phyloP scores from a whole-genome alignment of 768 basidiomycete species.

The Tricholoma terreum region DNA sequence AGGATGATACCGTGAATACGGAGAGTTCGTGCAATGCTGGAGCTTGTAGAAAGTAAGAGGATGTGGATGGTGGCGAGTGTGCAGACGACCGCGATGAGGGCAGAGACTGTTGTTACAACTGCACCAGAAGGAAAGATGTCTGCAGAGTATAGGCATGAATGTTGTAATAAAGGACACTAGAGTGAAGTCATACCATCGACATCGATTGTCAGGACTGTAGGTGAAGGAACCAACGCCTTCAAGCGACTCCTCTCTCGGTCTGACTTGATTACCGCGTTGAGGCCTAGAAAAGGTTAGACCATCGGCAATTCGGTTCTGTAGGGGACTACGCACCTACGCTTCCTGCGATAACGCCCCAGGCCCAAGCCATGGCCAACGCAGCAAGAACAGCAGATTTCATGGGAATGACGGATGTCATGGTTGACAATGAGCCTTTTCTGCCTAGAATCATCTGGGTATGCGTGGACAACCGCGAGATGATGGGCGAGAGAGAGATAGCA shows the following conservation, averaged over 20 bases:
- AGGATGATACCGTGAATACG: constrained; percentile 35
- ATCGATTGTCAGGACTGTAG: constrained; percentile 35
- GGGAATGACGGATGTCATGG: constrained; percentile 1
- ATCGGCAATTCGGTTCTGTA: not conserved
- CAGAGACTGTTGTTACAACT: constrained; percentile 33
- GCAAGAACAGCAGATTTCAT: constrained; percentile 10
- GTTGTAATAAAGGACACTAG: not conserved
- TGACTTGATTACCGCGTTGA: constrained; percentile 42
- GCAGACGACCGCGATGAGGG: constrained; percentile 30
- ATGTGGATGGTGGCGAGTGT: constrained; percentile 22
- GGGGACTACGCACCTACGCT: constrained; percentile 14
- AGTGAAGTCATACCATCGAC: constrained; percentile 26
- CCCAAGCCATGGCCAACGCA: constrained; percentile 17
- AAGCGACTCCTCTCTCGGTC: constrained; percentile 35
- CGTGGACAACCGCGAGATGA: not conserved
- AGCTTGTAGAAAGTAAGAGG: constrained; percentile 13
- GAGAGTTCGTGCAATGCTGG: constrained; percentile 24
- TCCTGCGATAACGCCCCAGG: constrained; percentile 19
- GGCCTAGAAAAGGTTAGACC: constrained; percentile 21
- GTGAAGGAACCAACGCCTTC: constrained; percentile 28
- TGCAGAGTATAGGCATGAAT: constrained; percentile 12
- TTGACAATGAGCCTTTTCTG: not conserved
- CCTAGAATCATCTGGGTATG: not conserved
- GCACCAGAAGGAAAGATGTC: constrained; percentile 39
- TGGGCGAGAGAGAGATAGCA: not conserved